Conservation (phyloP, 805 yeast species). For the Lachancea sp. region DNA sequence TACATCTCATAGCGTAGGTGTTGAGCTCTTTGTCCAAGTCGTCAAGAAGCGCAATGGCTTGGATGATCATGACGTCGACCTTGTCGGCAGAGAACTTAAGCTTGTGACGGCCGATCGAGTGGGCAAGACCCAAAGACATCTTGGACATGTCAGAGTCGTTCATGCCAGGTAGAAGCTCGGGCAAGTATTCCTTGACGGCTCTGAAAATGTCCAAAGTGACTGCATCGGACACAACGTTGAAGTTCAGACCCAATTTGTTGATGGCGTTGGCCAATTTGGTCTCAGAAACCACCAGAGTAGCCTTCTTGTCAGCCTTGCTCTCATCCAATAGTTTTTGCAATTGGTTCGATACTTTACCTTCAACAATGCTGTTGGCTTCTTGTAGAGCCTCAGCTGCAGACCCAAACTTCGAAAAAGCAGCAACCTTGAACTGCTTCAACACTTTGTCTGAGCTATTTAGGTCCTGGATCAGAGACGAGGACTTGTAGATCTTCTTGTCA, state of each 20-base stretch:
- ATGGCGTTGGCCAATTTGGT: conserved; percentile 94
- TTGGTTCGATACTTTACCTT: conserved; percentile 87
- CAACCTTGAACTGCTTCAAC: conserved; percentile 83
- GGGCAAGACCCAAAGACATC: conserved; percentile 98
- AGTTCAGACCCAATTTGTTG: conserved; percentile 85
- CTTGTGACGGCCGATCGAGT: conserved; percentile 97
- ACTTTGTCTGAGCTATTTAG: conserved; percentile 79
- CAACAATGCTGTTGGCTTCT: conserved; percentile 87
- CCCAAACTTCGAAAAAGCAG: conserved; percentile 89
- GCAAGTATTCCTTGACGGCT: conserved; percentile 90
- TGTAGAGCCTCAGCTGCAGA: conserved; percentile 95
- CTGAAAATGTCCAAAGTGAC: conserved; percentile 91
- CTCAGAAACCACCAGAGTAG: conserved; percentile 86
- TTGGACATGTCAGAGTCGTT: conserved; percentile 77
- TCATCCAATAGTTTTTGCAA: conserved; percentile 71
- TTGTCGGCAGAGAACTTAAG: conserved; percentile 96
- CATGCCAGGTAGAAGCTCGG: conserved; percentile 91
- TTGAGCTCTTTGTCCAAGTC: conserved; percentile 96
- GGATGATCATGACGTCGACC: conserved; percentile 98
- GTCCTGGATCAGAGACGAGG: conserved; percentile 65
- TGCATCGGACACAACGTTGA: conserved; percentile 87
- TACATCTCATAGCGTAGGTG: conserved; percentile 97
- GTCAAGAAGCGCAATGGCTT: conserved; percentile 94
- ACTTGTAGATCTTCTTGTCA: conserved; percentile 93
- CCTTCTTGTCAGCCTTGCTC: conserved; percentile 71